Evolutionary conservation across 495 filamentous ascomycete species (phyloP).

Genomic region (Penicillium cinerascens): DNA sequence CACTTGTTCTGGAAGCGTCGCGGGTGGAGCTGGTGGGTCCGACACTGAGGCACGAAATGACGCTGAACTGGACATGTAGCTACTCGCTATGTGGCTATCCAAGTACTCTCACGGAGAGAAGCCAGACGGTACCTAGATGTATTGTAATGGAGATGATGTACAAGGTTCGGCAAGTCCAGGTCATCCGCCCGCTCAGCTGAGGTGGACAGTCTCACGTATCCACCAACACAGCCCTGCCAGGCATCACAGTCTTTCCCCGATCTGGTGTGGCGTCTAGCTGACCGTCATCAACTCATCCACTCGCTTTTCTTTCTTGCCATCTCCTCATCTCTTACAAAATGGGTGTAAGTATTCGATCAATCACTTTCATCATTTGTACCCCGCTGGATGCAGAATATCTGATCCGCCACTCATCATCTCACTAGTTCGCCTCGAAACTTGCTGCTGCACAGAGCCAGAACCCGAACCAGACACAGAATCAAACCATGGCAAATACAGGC

Average conservation of each 20-base stretch:
- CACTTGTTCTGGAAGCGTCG: constrained; percentile 1
- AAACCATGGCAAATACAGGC: constrained; percentile 9
- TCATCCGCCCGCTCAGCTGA: no score
- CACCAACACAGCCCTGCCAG: neutral
- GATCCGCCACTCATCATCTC: constrained; percentile 5
- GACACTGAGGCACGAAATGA: neutral
- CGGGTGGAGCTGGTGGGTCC: neutral
- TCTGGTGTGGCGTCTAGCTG: constrained; percentile 9
- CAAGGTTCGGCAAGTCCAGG: no score
- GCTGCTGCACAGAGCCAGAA: constrained; percentile 16
- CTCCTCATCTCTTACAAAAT: constrained; percentile 17
- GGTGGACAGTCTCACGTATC: no score
- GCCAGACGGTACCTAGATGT: no score
- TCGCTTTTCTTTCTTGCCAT: neutral
- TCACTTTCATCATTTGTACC: constrained; percentile 1
- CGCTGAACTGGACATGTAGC: neutral
- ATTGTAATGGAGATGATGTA: no score
- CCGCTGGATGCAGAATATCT: neutral
- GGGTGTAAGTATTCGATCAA: constrained; percentile 31
- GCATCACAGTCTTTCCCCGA: neutral
- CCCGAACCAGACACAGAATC: neutral
- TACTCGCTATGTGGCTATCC: no score
- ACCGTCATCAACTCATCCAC: constrained; percentile 11
- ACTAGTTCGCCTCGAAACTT: constrained; percentile 46
- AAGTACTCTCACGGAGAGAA: no score